Conservation (phyloP, 139 green algal genomes). For the Mesostigma viride region DNA sequence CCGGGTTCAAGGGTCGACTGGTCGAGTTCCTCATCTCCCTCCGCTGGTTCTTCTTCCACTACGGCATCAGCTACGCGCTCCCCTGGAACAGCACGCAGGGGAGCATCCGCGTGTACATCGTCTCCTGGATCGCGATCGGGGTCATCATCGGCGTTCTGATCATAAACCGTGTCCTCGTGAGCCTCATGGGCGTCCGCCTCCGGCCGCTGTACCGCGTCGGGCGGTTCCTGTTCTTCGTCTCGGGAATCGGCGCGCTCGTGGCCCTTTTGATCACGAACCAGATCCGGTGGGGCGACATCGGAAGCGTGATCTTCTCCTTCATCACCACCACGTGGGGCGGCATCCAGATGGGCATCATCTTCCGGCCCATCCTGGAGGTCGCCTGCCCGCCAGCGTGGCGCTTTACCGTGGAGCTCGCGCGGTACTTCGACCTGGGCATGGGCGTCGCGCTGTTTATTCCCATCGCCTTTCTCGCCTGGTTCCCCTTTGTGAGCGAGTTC, state of each 20-base stretch:
- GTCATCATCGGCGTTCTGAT: neutral
- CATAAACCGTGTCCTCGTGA: neutral
- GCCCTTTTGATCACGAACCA: neutral
- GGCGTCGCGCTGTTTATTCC: conserved; percentile 19
- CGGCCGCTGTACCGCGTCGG: no score
- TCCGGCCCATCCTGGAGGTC: conserved; percentile 14
- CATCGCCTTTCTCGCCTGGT: conserved; percentile 29
- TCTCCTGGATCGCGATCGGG: conserved; percentile 13
- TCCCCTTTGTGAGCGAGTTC: conserved; percentile 29
- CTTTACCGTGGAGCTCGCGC: no score
- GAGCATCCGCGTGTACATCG: conserved; percentile 21
- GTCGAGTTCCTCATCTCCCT: conserved; percentile 14
- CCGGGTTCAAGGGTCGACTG: conserved; percentile 4
- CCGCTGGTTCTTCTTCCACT: conserved; percentile 28
- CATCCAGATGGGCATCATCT: conserved; percentile 21
- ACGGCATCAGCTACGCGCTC: conserved; percentile 25
- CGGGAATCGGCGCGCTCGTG: neutral
- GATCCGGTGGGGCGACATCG: conserved; percentile 16
- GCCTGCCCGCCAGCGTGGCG: no score
- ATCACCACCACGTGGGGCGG: conserved; percentile 18
- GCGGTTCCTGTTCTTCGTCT: neutral
- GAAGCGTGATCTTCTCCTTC: conserved; percentile 10
- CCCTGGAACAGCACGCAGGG: neutral
- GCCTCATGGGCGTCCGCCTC: conserved; percentile 4
- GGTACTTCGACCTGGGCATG: conserved; percentile 20